Conservation (phyloP, 192 early-diverging fungal genomes). For the Mortierella claussenii region DNA sequence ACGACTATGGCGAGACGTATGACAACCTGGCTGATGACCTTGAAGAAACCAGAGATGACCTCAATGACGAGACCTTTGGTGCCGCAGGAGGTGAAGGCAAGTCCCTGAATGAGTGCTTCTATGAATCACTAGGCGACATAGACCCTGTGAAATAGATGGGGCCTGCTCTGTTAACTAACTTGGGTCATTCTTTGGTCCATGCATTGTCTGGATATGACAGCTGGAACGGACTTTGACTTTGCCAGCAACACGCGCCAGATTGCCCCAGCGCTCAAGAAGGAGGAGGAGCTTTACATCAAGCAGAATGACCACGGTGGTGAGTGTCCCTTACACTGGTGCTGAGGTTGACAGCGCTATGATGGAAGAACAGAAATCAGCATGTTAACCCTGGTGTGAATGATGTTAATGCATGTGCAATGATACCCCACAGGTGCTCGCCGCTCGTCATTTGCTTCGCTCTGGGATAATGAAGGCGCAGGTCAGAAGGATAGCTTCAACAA, state of each 20-base stretch:
- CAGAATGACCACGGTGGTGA: slow-evolving; percentile 48
- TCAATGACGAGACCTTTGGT: slow-evolving; percentile 82
- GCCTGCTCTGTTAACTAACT: not conserved
- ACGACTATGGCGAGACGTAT: slow-evolving; percentile 68
- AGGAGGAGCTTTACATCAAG: slow-evolving; percentile 61
- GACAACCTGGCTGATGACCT: slow-evolving; percentile 68
- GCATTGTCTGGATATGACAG: too few species aligned
- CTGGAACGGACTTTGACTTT: slow-evolving; percentile 80
- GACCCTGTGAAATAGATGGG: not conserved
- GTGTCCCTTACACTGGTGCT: slow-evolving; percentile 8
- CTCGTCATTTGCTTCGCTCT: slow-evolving; percentile 48
- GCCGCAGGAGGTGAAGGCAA: slow-evolving; percentile 61
- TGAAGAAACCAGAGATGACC: slow-evolving; percentile 73
- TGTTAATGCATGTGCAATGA: too few species aligned
- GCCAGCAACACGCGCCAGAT: slow-evolving; percentile 66
- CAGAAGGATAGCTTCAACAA: slow-evolving; percentile 41
- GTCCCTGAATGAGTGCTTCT: too few species aligned
- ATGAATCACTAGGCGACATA: too few species aligned
- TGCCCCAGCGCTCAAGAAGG: slow-evolving; percentile 56
- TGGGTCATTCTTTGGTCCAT: too few species aligned
- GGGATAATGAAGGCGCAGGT: slow-evolving; percentile 25
- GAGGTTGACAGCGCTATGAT: too few species aligned
- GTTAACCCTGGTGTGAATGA: too few species aligned
- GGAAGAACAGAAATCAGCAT: too few species aligned
- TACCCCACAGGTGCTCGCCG: slow-evolving; percentile 23